Base-by-base conservation (phyloP, 768 basidiomycete genomes). In the Epithele typhae region DNA sequence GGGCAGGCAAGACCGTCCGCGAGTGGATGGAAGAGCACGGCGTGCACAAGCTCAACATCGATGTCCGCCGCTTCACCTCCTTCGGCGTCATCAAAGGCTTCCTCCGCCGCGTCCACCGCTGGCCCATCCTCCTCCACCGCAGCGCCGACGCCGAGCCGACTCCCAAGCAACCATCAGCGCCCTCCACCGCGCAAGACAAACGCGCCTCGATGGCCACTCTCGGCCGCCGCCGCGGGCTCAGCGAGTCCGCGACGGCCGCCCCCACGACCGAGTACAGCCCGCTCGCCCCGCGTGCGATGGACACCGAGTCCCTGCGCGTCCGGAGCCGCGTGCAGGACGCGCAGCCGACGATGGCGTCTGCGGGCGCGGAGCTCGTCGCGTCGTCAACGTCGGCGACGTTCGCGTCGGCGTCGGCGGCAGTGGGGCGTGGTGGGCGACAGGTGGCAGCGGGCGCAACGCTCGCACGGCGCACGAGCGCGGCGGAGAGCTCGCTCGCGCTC, bases 1-100 rank as follows among this genome's bases (percentile, higher is more conserved):
- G 82, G 55, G 81, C 90, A 1, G 92, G 92, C 10, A 82, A 82
- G 46, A 89, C 90, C 0, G 74, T 98, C 4, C 76, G 79, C 22
- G 82, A 90, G 36, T 99, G 96, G 95, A 89, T 92, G 73, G 80
- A 89, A 55, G 71, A 72, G 34, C 74, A 92, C 56, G 71, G 82
- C 18, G 79, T 93, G 15, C 76, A 83, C 40, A 68, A 72, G 5
- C 64, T 83, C 18, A 91, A 89, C 2, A 84, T 98, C 43, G 96
- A 99, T 62, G 77, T 90, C 7, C 80, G 95, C 8, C 80, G 96
- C n/a, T 96, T 99, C 64, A 82, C 92, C 15, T 93, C 88, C 51
- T 99, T 98, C 59, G 96, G 96, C 5, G 89, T 98, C 19, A 95
- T 99, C 69, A 99, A 99, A 69, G 95, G 94, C 0, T 98, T 98